A percentile compares a stretch with the other conserved stretches of the same genome.
Evolutionary conservation across 495 filamentous ascomycete species (phyloP).

Genomic region (Neurospora cerealis): DNA sequence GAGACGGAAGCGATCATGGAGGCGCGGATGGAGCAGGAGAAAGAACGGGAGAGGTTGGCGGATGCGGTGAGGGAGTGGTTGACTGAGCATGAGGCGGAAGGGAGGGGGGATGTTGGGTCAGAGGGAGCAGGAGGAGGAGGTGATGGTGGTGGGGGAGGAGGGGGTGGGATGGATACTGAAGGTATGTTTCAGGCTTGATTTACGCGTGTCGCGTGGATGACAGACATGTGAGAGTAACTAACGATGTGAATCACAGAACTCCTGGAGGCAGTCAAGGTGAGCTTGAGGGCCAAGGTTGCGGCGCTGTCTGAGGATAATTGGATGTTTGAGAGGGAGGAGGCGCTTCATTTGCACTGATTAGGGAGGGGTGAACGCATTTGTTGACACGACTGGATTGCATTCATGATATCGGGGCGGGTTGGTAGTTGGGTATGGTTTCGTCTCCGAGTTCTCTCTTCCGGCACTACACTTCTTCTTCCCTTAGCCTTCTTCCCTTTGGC

Average conservation of each 20-base stretch:
- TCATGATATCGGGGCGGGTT: neutral
- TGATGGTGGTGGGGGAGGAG: neutral
- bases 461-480: neutral
- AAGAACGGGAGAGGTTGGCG: constrained; percentile 37
- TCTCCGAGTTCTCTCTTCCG: neutral
- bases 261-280: constrained; percentile 60
- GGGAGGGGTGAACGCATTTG: neutral
- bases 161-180: neutral
- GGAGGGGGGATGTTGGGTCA: neutral
- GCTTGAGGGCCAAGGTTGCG: constrained; percentile 58
- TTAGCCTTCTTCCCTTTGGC: neutral
- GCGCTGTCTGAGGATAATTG: constrained; percentile 76
- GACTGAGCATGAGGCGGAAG: neutral
- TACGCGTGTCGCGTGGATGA: neutral
- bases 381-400: neutral
- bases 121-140: neutral
- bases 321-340: constrained; percentile 75
- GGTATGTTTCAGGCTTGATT: neutral
- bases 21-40: constrained; percentile 34
- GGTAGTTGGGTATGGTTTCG: neutral
- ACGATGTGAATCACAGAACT: constrained; percentile 42
- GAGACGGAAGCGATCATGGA: constrained; percentile 39
- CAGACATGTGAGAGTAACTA: neutral
- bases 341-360: constrained; percentile 22
- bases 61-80: constrained; percentile 42